Conservation (phyloP, 1,139 yeast genomes). For the Hyphopichia pseudoburtonii region DNA sequence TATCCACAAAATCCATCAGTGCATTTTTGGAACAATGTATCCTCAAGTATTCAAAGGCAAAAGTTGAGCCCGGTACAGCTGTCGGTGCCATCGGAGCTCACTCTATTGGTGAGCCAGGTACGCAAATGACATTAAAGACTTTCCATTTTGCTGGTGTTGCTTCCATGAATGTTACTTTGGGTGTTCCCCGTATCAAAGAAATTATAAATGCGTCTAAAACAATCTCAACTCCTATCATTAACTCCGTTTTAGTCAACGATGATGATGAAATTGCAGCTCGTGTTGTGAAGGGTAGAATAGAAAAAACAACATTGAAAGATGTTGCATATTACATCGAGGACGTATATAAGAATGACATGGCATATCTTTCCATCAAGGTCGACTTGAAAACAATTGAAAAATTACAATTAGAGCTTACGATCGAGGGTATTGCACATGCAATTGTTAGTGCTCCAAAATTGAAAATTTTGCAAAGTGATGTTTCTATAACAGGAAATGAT, state of each 20-base stretch:
- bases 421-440: conserved; percentile 85
- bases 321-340: conserved; percentile 90
- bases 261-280: conserved; percentile 97
- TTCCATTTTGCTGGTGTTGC: conserved; percentile 99
- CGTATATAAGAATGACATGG: conserved; percentile 79
- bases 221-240: conserved; percentile 95
- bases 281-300: conserved; percentile 96
- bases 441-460: conserved; percentile 83
- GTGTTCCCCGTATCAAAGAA: conserved; percentile 99
- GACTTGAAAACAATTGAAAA: conserved; percentile 85
- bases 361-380: conserved; percentile 77
- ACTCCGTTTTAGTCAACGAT: conserved; percentile 89
- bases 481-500: conserved; percentile 65
- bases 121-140: conserved; percentile 97
- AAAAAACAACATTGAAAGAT: conserved; percentile 85
- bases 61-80: conserved; percentile 98
- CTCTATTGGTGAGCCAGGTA: conserved; percentile 98
- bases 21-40: conserved; percentile 77
- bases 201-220: conserved; percentile 95
- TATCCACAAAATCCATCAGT: conserved; percentile 59
- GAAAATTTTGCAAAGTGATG: conserved; percentile 74
- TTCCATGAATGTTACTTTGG: conserved; percentile 96
- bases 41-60: conserved; percentile 81
- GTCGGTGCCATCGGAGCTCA: conserved; percentile 99
- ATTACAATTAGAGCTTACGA: conserved; percentile 81